These are phyloP conservation scores for Diversispora eburnea DNA, from an alignment of 192 early-diverging fungal species.

Conservation along the genomic window DNA sequence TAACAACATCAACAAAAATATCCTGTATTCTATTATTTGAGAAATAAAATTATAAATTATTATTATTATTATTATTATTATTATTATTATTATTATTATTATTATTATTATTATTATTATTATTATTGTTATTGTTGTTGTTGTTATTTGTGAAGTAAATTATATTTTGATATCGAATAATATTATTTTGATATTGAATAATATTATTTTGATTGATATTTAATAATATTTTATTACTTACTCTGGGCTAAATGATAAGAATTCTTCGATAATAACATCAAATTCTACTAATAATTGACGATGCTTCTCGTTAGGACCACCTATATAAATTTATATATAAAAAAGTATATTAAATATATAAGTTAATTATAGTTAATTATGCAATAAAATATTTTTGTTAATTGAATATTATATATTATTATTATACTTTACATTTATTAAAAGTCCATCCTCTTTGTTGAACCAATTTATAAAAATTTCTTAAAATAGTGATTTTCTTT, in stretches of 20 bases:
- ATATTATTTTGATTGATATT: too few relatives aligned
- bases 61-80: neutral
- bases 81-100: too few relatives aligned
- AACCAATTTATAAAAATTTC: slow-evolving; percentile 77
- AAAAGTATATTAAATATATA: neutral
- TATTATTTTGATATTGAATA: too few relatives aligned
- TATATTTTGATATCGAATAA: neutral
- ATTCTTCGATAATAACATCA: slow-evolving; percentile 86
- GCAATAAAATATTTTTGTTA: neutral
- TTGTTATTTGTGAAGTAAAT: too few relatives aligned
- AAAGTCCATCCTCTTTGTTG: slow-evolving; percentile 77
- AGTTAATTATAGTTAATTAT: too few relatives aligned
- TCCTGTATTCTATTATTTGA: slow-evolving; percentile 62
- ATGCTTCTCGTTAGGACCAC: slow-evolving; percentile 92
- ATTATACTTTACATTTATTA: slow-evolving; percentile 54
- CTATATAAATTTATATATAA: slow-evolving; percentile 37
- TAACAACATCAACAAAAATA: slow-evolving; percentile 88
- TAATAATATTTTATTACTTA: slow-evolving; percentile 1
- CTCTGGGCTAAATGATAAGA: slow-evolving; percentile 58
- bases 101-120: too few relatives aligned
- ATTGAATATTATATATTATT: neutral
- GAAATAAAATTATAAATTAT: neutral
- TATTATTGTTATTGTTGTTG: too few relatives aligned
- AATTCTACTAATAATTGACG: slow-evolving; percentile 83
- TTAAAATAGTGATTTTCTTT: slow-evolving; percentile 71